phyloP scores from a whole-genome alignment of 2,329 filamentous ascomycete genomes.

The Botrytis pseudocinerea region DNA sequence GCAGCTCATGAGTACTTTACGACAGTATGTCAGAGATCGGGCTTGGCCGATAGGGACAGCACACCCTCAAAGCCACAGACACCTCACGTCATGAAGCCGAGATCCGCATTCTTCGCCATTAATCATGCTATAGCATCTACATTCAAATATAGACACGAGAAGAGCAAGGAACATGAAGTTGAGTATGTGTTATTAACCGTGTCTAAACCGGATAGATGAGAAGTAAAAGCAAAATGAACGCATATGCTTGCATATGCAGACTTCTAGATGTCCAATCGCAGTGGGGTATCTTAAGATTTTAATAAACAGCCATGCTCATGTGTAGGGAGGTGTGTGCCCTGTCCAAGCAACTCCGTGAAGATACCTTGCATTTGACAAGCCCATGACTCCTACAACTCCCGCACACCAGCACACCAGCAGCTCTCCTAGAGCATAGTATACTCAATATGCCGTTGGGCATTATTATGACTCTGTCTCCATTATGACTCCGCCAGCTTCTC shows the following conservation, averaged over 20 bases:
- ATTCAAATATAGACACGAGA: not conserved
- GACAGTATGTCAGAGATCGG: not conserved
- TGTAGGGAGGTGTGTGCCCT: constrained; percentile 20
- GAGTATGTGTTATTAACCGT: not conserved
- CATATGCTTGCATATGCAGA: constrained; percentile 20
- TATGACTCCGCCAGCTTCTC: constrained; percentile 48
- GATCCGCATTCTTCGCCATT: not conserved
- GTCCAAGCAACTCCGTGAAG: constrained; percentile 20
- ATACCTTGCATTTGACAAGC: constrained; percentile 20
- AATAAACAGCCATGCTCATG: constrained; percentile 23
- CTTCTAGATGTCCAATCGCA: constrained; percentile 22
- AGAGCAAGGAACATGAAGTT: not conserved
- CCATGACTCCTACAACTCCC: constrained; percentile 20
- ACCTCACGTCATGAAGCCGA: not conserved
- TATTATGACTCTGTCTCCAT: not conserved
- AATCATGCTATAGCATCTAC: not conserved
- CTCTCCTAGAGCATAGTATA: not conserved
- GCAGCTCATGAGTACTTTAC: not conserved
- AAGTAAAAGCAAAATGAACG: constrained; percentile 9
- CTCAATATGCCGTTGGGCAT: constrained; percentile 1
- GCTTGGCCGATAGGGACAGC: not conserved
- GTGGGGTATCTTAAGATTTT: constrained; percentile 21
- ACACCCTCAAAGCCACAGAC: not conserved
- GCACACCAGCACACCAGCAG: not conserved
- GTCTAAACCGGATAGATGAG: constrained; percentile 8